Conservation (phyloP, 192 early-diverging fungal genomes). For the Mortierella antarctica region DNA sequence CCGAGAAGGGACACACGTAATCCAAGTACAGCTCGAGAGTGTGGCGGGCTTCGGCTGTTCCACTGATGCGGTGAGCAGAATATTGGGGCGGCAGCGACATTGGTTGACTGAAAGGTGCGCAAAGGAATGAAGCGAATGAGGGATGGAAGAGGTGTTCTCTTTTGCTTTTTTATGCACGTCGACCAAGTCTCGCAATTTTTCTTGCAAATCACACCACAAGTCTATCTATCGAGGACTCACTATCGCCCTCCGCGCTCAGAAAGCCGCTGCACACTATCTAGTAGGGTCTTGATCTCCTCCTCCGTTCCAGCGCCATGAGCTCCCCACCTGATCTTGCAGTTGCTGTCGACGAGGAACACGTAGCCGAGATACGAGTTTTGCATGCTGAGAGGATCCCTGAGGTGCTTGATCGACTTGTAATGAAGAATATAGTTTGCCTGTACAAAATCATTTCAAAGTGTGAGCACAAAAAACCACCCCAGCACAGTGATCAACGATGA, state of each 20-base stretch:
- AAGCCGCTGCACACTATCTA: conserved; percentile 35
- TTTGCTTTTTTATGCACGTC: too few relatives aligned
- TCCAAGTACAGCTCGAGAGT: conserved; percentile 65
- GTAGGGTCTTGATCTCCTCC: conserved; percentile 52
- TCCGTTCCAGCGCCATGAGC: conserved; percentile 61
- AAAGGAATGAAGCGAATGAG: not conserved
- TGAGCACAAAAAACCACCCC: not conserved
- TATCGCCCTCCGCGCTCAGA: conserved; percentile 31
- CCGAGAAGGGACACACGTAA: conserved; percentile 77
- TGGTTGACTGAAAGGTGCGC: not conserved
- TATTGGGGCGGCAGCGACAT: conserved; percentile 18
- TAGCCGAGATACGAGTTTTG: conserved; percentile 67
- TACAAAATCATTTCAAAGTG: not conserved
- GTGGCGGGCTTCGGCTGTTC: conserved; percentile 51
- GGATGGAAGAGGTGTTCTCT: not conserved
- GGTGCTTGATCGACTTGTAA: conserved; percentile 60
- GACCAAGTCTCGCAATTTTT: not conserved
- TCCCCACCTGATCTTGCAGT: conserved; percentile 69
- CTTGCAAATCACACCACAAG: not conserved
- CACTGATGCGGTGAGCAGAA: conserved; percentile 56
- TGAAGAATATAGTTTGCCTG: conserved; percentile 62
- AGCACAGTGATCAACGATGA: not conserved
- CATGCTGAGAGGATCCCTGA: conserved; percentile 60
- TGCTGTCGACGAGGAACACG: conserved; percentile 62
- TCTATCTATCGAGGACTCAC: not conserved